Base-by-base conservation (phyloP, 169 alveolate species). In the Eimeria acervulina region DNA sequence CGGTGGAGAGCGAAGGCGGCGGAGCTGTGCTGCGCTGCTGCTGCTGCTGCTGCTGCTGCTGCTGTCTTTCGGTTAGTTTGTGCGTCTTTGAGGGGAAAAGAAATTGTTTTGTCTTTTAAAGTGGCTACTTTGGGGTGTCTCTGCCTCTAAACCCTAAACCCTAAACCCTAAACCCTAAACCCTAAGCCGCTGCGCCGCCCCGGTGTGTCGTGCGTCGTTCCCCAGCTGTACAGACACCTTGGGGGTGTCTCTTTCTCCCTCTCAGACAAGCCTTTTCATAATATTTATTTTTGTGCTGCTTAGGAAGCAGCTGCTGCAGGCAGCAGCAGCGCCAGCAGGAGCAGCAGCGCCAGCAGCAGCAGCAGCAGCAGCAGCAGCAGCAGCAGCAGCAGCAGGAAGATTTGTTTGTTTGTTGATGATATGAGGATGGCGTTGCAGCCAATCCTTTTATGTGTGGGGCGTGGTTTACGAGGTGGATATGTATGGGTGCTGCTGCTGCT, bases 381-480 rank as follows among this genome's bases (percentile, higher is more conserved):
- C 85, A 74, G 85, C 85, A 74, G 85, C 51, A 26, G 47, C 51
- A 74, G 47, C 85, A 33, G 85, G 51, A 26, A 21, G 13, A 55
- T 55, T 15, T 55, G 68, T 55, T 13, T 15, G n/a, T 55, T 13
- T 21, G 68, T 55, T 66, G 21, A 47, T 47, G 12, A 47, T 47
- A 47, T 7, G 55, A 47, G 55, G 55, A 47, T 47, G 55, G 55
- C 55, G 55, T 7, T 66, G 40, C 15, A 8, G 38, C 47, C 85
- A 26, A 5, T 17, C 38, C 6, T 8, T 28, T 15, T 6, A 8
- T 78, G 55, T 13, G 26, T 78, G 55, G 26, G 88, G 28, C 88
- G 15, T 26, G 6, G 51, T 7, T 8, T 74, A 12, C 23, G 33
- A 33, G 7, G 28, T 36, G 40, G 6, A 47, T 10, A 47, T 47